phyloP scores from a whole-genome alignment of 805 yeast genomes.

The Hanseniaspora thailandica region DNA sequence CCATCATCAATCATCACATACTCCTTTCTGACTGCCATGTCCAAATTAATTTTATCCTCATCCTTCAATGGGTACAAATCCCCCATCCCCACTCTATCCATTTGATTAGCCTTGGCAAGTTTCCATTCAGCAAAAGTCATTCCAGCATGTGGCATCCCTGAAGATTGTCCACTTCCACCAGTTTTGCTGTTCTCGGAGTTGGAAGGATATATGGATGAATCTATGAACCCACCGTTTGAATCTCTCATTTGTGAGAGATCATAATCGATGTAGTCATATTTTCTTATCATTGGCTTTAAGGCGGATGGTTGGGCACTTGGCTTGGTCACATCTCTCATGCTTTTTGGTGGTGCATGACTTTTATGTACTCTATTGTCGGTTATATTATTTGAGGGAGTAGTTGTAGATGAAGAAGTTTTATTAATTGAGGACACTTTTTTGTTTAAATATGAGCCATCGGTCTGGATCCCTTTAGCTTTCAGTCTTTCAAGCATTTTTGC shows the following conservation, averaged over 20 bases:
- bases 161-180: not conserved
- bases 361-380: not conserved
- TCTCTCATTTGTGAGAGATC: conserved; percentile 89
- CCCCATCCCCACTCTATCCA: conserved; percentile 14
- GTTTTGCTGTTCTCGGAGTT: not conserved
- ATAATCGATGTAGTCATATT: conserved; percentile 63
- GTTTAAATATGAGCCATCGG: conserved; percentile 2
- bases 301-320: not conserved
- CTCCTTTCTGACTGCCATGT: conserved; percentile 22
- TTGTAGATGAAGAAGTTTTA: too few relatives aligned
- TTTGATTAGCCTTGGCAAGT: conserved; percentile 12
- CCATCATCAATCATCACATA: conserved; percentile 21
- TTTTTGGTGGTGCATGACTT: too few relatives aligned
- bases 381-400: not conserved
- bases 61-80: not conserved
- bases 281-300: conserved; percentile 37
- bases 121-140: conserved; percentile 13
- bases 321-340: conserved; percentile 7
- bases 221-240: conserved; percentile 71
- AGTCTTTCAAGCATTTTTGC: conserved; percentile 49
- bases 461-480: conserved; percentile 33
- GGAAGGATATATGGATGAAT: conserved; percentile 9
- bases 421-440: not conserved
- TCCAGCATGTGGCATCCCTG: conserved; percentile 12
- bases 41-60: not conserved